Evolutionary conservation across 2,329 filamentous ascomycete species (phyloP).

Genomic region (Calonectria fujianensis): DNA sequence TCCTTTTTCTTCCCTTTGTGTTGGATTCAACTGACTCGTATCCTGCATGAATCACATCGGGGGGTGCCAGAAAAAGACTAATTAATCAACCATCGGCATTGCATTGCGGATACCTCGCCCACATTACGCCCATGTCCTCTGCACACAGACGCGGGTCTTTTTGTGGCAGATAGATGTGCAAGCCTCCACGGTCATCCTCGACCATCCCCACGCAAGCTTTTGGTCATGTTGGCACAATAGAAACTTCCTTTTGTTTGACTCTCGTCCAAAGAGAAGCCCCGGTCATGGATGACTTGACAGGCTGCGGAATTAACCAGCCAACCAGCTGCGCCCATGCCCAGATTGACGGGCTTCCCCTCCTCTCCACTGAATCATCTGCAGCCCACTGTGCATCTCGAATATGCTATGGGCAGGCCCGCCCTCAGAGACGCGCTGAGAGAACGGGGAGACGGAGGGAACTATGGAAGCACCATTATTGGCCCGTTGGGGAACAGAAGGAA

Average conservation of each 20-base stretch:
- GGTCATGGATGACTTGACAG: conserved; percentile 18
- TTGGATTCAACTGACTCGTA: conserved; percentile 49
- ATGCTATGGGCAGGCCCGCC: conserved; percentile 44
- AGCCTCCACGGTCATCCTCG: conserved; percentile 1
- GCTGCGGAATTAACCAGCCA: conserved; percentile 17
- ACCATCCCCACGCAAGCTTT: not conserved
- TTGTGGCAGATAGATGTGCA: conserved; percentile 23
- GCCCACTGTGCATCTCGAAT: conserved; percentile 42
- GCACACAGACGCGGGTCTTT: conserved; percentile 35
- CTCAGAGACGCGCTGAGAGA: conserved; percentile 36
- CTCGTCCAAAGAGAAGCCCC: conserved; percentile 20
- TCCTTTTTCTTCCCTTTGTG: conserved; percentile 6
- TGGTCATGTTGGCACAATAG: not conserved
- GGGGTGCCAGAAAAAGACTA: conserved; percentile 39
- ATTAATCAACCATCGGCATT: conserved; percentile 4
- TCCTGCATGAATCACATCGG: conserved; percentile 53
- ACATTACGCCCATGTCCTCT: conserved; percentile 17
- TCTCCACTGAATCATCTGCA: conserved; percentile 51
- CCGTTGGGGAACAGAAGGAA: conserved; percentile 11
- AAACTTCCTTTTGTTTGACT: conserved; percentile 2
- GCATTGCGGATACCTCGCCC: conserved; percentile 19
- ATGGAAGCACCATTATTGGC: conserved; percentile 35
- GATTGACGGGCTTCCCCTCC: conserved; percentile 27
- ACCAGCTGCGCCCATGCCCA: not conserved
- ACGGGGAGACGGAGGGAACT: conserved; percentile 27